Evolutionary conservation across 176 grass and related monocot genomes (phyloP).

Genomic region (Phoenix roebelenii): DNA sequence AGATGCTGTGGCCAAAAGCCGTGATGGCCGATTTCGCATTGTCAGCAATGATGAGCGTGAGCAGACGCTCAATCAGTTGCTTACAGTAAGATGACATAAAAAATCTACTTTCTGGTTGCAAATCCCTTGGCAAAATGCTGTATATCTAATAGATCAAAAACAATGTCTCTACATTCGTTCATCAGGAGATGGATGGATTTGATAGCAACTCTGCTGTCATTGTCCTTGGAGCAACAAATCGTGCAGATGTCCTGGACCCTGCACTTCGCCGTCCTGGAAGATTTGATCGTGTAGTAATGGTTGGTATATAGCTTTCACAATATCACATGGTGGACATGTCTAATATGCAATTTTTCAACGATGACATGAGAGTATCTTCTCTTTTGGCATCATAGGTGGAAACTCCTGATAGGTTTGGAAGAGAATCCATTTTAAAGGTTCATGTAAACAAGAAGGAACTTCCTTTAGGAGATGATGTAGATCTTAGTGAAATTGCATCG

Average conservation of each 20-base stretch:
- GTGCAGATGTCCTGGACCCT: slow-evolving; percentile 92
- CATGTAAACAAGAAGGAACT: slow-evolving; percentile 86
- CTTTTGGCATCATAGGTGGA: slow-evolving; percentile 59
- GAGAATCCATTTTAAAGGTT: slow-evolving; percentile 93
- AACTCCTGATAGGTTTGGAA: slow-evolving; percentile 80
- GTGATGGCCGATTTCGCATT: slow-evolving; percentile 80
- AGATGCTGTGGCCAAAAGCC: slow-evolving; percentile 97
- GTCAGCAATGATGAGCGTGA: slow-evolving; percentile 98
- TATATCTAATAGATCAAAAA: too few relatives aligned
- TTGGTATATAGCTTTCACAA: slow-evolving; percentile 14
- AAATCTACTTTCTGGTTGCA: too few relatives aligned
- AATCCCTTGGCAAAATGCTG: too few relatives aligned
- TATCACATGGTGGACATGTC: too few relatives aligned
- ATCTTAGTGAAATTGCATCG: slow-evolving; percentile 79
- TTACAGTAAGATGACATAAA: slow-evolving; percentile 49
- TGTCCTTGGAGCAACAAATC: slow-evolving; percentile 91
- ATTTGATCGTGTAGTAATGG: slow-evolving; percentile 99
- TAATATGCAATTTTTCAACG: too few relatives aligned
- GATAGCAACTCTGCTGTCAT: slow-evolving; percentile 97
- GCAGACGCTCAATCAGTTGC: slow-evolving; percentile 94
- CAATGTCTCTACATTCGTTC: neutral
- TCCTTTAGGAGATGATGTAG: slow-evolving; percentile 77
- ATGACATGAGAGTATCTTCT: slow-evolving; percentile 3
- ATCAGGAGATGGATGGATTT: slow-evolving; percentile 99
- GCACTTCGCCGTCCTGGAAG: slow-evolving; percentile 92